Percentiles rank a stretch among this genome's conserved stretches.
Conservation (phyloP, 371 early-diverging fungal species). For the Haplosporangium sp. region DNA sequence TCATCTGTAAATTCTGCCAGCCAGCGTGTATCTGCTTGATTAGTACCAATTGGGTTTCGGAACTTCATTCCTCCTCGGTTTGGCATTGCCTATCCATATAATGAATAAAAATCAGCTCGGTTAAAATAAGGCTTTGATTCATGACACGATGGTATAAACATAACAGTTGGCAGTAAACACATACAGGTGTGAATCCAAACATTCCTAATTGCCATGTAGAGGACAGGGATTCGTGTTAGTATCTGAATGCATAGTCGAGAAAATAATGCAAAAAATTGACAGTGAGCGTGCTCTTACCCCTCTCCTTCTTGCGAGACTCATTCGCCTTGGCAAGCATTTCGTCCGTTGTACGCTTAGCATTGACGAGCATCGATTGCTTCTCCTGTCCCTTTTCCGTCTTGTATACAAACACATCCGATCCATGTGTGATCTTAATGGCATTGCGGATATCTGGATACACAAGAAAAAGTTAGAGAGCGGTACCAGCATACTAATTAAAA, state of each 20-base stretch:
- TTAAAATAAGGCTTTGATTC: not conserved
- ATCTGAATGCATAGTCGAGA: not conserved
- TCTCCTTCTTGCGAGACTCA: slow-evolving; percentile 41
- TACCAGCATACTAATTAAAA: not conserved
- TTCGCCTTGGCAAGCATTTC: slow-evolving; percentile 61
- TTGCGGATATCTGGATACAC: slow-evolving; percentile 54
- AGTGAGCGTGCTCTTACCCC: not conserved
- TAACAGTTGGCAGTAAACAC: not conserved
- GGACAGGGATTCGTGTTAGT: not conserved
- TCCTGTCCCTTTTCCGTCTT: slow-evolving; percentile 79
- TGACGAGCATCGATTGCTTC: slow-evolving; percentile 75
- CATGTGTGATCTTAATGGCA: slow-evolving; percentile 78
- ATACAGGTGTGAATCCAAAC: slow-evolving; percentile 39
- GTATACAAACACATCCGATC: slow-evolving; percentile 80
- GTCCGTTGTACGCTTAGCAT: slow-evolving; percentile 74
- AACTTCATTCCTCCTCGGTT: slow-evolving; percentile 43
- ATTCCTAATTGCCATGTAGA: slow-evolving; percentile 10
- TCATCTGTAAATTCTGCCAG: slow-evolving; percentile 84
- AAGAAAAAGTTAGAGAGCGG: not conserved
- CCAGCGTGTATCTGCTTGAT: slow-evolving; percentile 66
- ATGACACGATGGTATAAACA: too few relatives aligned
- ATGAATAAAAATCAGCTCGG: not conserved
- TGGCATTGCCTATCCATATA: slow-evolving; percentile 30
- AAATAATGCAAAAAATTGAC: not conserved
- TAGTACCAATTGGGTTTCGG: slow-evolving; percentile 15